Base-by-base conservation (phyloP, 768 basidiomycete species). In the Hypholoma sublateritium region DNA sequence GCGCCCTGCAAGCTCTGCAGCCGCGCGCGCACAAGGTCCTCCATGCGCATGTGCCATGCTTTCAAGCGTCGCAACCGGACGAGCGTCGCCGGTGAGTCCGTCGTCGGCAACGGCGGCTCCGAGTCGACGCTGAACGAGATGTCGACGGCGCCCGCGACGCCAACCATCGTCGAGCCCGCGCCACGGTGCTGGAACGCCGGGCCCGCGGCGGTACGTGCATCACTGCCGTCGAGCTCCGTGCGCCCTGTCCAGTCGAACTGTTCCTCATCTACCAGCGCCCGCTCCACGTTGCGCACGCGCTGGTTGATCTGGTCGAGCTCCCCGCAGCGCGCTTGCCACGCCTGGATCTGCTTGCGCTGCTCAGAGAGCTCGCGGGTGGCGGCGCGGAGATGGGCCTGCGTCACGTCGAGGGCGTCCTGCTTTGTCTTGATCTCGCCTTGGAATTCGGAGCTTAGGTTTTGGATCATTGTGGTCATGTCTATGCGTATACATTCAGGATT, bases 331-430 rank as follows among this genome's bases (percentile, higher is more conserved):
- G 72, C 67, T 69, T 94, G 90, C 85, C 91, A 91, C 4, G 76
- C 63, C 61, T 88, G 84, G 36, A 96, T 87, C 63, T 93, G 89
- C 65, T 87, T 88, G 44, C 97, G 88, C 68, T 94, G 91, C 62
- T 95, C 91, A 0, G 94, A 88, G 19, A 99, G 84, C 62, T 93
- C 89, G 53, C 91, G 88, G 2, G 96, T 98, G 1, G 94, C 91
- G 12, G 88, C 88, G 24, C 91, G 88, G 11, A 99, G 84, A 62
- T 95, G 89, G 4, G 85, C 86, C 69, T 93, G 92, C 11, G 89
- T 93, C 16, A 89, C 83, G 58, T 93, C 92, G n/a, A 98, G 83
- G 17, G 83, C 79, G 61, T 93, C 92, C 71, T 94, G 88, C 69
- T 97, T 98, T 17, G 81, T 71, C 67, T 90, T 88, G 61, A 98